Evolutionary conservation across 1,284 basidiomycete species (phyloP).

Genomic region (Rhizoctonia solani): DNA sequence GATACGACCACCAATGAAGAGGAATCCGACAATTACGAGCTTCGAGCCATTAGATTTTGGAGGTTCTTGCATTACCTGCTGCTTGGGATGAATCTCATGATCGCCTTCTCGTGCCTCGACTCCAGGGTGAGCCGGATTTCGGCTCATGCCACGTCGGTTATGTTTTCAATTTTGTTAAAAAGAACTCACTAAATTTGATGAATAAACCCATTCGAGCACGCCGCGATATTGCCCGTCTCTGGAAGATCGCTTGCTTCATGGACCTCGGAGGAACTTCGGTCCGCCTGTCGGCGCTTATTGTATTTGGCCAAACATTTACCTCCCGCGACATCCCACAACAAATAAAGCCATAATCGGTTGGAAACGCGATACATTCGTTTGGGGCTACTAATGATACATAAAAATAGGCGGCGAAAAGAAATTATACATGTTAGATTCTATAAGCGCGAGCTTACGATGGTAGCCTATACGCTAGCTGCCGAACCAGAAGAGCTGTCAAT

Average conservation of each 20-base stretch:
- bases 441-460: too few relatives aligned
- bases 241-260: not conserved
- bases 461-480: not conserved
- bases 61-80: not conserved
- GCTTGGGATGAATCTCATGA: not conserved
- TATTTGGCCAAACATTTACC: too few relatives aligned
- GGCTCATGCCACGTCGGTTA: not conserved
- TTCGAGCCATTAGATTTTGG: not conserved
- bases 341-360: too few relatives aligned
- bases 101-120: not conserved
- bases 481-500: conserved; percentile 32
- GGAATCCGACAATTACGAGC: not conserved
- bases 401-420: not conserved
- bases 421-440: not conserved
- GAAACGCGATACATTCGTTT: too few relatives aligned
- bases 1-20: not conserved
- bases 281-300: too few relatives aligned
- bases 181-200: not conserved
- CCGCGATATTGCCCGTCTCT: not conserved
- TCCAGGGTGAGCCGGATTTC: not conserved
- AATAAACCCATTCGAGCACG: not conserved
- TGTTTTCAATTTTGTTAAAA: not conserved
- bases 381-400: conserved; percentile 25
- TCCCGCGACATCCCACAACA: too few relatives aligned
- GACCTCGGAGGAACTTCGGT: conserved; percentile 1